These are phyloP conservation scores for Fusarium poae DNA, from an alignment of 2,329 filamentous ascomycete genomes.

Conservation along the genomic window DNA sequence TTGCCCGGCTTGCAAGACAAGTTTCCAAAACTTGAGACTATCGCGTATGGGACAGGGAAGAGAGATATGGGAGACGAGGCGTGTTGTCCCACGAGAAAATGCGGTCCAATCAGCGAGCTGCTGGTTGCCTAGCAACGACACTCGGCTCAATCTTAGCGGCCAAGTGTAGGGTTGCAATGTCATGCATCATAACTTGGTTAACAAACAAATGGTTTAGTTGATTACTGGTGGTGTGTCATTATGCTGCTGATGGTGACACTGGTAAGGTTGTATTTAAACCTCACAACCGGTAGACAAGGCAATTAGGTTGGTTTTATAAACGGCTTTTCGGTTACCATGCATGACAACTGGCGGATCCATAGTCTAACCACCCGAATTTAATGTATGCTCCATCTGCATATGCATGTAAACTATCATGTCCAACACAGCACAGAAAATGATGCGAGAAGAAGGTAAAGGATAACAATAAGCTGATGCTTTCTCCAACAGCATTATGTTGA, in stretches of 20 bases:
- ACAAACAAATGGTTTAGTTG: neutral
- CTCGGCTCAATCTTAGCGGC: constrained; percentile 20
- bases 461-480: neutral
- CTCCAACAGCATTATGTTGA: neutral
- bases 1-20: constrained; percentile 53
- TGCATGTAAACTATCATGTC: neutral
- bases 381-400: neutral
- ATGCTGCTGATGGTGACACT: neutral
- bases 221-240: neutral
- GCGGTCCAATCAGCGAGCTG: constrained; percentile 50
- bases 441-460: neutral
- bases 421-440: neutral
- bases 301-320: constrained; percentile 1
- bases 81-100: constrained; percentile 48
- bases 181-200: constrained; percentile 12
- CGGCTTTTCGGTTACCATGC: constrained; percentile 4
- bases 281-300: neutral
- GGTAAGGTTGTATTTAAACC: neutral
- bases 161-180: constrained; percentile 31
- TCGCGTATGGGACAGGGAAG: constrained; percentile 50
- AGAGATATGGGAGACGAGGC: constrained; percentile 36
- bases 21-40: constrained; percentile 53
- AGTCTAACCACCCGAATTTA: constrained; percentile 1
- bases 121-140: constrained; percentile 53
- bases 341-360: constrained; percentile 10